Base-by-base conservation (phyloP, 164 flowering plant genomes). In the Platanus orientalis region DNA sequence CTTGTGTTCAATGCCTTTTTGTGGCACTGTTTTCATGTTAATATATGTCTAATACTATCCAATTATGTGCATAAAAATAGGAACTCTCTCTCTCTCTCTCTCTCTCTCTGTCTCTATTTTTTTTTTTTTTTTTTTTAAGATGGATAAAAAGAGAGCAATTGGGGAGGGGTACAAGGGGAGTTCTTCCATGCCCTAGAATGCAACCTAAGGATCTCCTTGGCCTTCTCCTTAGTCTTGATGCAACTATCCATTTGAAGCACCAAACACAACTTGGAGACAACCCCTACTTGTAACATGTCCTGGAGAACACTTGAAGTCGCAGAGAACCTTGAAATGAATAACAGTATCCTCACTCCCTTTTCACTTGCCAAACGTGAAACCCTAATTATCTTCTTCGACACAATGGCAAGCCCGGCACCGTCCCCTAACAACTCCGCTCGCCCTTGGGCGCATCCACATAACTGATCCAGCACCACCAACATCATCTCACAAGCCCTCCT, bases 271-370 rank as follows among this genome's bases (percentile, higher is more conserved):
- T 92, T 92, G 0, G 92, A 48, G 29, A 89, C 98, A 16, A 71
- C 98, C 7, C 98, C 98, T 14, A 87, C 82, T 26, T 82, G 75
- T 75, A 88, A 24, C 98, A 92, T 92, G 65, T 92, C 98, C 24
- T 81, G 84, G 30, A 87, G 47, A 32, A 89, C 87, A 64, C 74
- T 72, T 12, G 75, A 25, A 10, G 74, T 84, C 1, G 78, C 87
- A 1, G 87, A 84, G 57, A 63, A 81, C 74, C 67, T 82, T 0
- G 84, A 78, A 6, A 92, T 40, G 1, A 82, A 86, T 0, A 47
- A 58, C 63, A 92, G n/a, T 3, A 92, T 76, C 57, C 76, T 84
- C 67, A 92, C 90, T 0, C 77, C 95, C 58, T 82, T 66, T 48
- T 88, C 90, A n/a, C 74, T 88, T 0, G 81, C 88, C 53, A 70